These are phyloP conservation scores for Lactarius indigo DNA, from an alignment of 768 basidiomycete genomes.

Conservation along the genomic window DNA sequence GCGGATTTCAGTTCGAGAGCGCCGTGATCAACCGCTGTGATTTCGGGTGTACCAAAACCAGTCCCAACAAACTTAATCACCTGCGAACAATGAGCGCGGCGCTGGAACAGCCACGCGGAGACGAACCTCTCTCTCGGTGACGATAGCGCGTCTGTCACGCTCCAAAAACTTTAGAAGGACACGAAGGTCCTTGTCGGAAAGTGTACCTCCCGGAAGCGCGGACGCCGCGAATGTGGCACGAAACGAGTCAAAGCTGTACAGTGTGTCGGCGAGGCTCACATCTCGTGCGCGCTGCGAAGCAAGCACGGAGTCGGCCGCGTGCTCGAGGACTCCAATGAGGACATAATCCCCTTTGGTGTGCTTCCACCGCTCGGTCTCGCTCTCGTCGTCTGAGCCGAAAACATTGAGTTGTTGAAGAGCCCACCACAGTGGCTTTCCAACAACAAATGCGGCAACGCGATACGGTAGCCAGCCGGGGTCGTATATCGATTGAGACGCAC, in stretches of 20 bases:
- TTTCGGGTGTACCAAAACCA: constrained; percentile 39
- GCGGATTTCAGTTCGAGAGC: constrained; percentile 78
- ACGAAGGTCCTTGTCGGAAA: constrained; percentile 62
- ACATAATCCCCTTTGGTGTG: constrained; percentile 69
- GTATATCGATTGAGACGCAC: constrained; percentile 57
- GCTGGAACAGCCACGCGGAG: neutral
- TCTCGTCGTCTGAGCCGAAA: constrained; percentile 56
- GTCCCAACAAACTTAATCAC: constrained; percentile 74
- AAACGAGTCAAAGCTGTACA: constrained; percentile 64
- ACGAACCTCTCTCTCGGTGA: constrained; percentile 65
- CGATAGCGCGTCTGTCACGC: constrained; percentile 64
- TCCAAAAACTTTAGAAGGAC: constrained; percentile 76
- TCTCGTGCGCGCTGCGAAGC: constrained; percentile 41
- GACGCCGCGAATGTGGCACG: constrained; percentile 49
- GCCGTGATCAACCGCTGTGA: constrained; percentile 79
- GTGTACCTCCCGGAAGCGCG: constrained; percentile 39
- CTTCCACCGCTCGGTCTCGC: constrained; percentile 48
- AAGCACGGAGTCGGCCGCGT: constrained; percentile 56
- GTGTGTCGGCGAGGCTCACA: constrained; percentile 50
- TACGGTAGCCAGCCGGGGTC: constrained; percentile 64
- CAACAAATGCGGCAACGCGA: constrained; percentile 64
- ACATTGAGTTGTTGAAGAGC: constrained; percentile 75
- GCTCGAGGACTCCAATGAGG: constrained; percentile 58
- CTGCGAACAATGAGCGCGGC: constrained; percentile 36
- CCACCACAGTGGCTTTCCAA: constrained; percentile 86